Evolutionary conservation across 345 rosid species (phyloP), one percentile per base, ranked within the genome.

Genomic region (Lepidium sativum): DNA sequence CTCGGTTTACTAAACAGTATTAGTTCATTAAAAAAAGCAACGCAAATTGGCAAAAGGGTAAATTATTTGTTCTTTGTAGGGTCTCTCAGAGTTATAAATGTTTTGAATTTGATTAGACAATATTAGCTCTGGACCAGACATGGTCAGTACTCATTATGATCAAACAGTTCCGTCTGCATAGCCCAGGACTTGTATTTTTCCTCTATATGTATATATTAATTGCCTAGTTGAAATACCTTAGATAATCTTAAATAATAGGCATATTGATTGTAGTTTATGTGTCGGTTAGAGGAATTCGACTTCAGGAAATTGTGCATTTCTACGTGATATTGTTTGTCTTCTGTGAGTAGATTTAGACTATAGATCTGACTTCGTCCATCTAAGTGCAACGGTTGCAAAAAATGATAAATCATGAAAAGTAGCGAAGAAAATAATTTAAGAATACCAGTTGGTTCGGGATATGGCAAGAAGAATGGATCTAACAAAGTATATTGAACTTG

Each of bases 31-130:
- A 55, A 33, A 39, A 31, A 39, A 31, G 9, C 15, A 34, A 60
- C 21, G 1, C 47, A 40, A 60, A 5, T 39, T 56, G 66, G 1
- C 47, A 50, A 60, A 4, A 29, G 64, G 65, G 48, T 48, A 32
- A 50, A 50, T 69, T 61, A 35, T 61, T 53, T 69, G 62, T 69
- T 61, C 25, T 61, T 53, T 69, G 62, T 61, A 61, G 55, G 69
- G 74, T 54, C 41, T 37, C 27, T 29, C 14, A 62, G 33, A 37
- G 50, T 63, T 70, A 70, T 63, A 70, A 62, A 70, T 45, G 64
- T 45, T 29, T 50, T 70, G 34, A 62, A 27, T 27, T 27, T 27
- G 31, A 27, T 16, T 34, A 51, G 41, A 44, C 48, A 21, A 27
- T 45, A 23, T 50, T 51, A 69, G 54, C 32, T 60, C 39, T 9